Evolutionary conservation across 805 yeast species (phyloP).

Genomic region (Hanseniaspora mollemarum): DNA sequence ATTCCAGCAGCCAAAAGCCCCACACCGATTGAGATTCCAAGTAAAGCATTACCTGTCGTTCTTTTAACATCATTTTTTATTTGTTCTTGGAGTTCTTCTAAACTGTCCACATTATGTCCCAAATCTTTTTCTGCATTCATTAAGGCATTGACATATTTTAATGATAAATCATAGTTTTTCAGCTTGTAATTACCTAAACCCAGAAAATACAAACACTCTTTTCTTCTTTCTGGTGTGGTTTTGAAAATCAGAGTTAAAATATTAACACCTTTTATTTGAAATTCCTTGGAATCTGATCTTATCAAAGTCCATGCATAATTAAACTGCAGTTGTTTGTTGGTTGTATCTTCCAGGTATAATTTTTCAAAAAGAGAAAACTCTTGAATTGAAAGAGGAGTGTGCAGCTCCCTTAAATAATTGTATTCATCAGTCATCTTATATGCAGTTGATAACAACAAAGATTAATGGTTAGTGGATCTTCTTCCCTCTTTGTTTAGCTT

Average conservation of each 20-base stretch:
- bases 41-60: constrained; percentile 80
- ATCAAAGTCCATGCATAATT: constrained; percentile 95
- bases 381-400: constrained; percentile 48
- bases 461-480: too few relatives aligned
- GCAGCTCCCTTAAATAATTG: constrained; percentile 25
- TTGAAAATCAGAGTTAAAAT: constrained; percentile 59
- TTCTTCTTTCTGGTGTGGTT: constrained; percentile 67
- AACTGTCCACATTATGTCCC: not conserved
- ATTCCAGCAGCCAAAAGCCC: constrained; percentile 31
- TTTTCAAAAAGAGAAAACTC: constrained; percentile 62
- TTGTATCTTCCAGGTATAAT: constrained; percentile 64
- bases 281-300: constrained; percentile 49
- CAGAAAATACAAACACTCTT: constrained; percentile 82
- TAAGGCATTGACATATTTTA: constrained; percentile 71
- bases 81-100: constrained; percentile 47
- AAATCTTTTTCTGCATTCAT: constrained; percentile 45
- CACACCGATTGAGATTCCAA: constrained; percentile 74
- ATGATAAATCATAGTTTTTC: constrained; percentile 77
- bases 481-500: too few relatives aligned
- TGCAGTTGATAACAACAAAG: too few relatives aligned
- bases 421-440: not conserved
- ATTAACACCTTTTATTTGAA: constrained; percentile 70
- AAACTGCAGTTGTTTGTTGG: constrained; percentile 73
- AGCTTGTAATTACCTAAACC: constrained; percentile 79
- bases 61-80: constrained; percentile 75